Evolutionary conservation across 2,329 filamentous ascomycete genomes (phyloP), one percentile per base, ranked within the genome.

Genomic region (Zymoseptoria tritici): DNA sequence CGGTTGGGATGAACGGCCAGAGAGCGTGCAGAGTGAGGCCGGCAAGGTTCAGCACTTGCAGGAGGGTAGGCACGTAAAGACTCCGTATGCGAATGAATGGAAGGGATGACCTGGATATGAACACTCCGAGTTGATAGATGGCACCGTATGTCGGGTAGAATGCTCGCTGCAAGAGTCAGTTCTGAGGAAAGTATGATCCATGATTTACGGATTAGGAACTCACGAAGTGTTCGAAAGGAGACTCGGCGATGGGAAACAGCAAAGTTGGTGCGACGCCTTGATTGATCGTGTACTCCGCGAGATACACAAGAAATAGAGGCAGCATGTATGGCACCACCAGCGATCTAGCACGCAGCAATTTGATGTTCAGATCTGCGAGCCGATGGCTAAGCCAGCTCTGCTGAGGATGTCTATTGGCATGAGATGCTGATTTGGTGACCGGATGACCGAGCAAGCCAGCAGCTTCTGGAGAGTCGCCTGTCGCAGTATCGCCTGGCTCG

Each of bases 251-350:
- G 0, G 92, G 91, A 71, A 96, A 99, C 4, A 99, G 83, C 0
- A 97, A 79, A 0, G 91, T 96, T 0, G 94, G 93, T 0, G 91
- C 81, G 0, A 97, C 91, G 42, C 92, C 93, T 77, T 96, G 92
- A 77, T 97, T 97, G 75, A 97, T 97, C 58, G 90, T 95, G 73
- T 99, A 99, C 78, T 99, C 94, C 59, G 92, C 91, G 42, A 97
- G 83, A 73, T 97, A 99, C 29, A 99, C 94, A 16, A 97, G 78
- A 36, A 97, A 81, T 13, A 99, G 81, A 0, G 94, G 94, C 3
- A 96, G 80, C 91, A 99, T 97, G 73, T 86, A 88, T 9, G 64
- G 64, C 11, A 66, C 31, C 26, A 65, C 61, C 9, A 66, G 58
- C 9, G 59, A 52, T 31, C 56, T 62, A 9, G 64, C 61, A 4